phyloP scores from a whole-genome alignment of 805 yeast species.

The Blastobotrys muscicola region DNA sequence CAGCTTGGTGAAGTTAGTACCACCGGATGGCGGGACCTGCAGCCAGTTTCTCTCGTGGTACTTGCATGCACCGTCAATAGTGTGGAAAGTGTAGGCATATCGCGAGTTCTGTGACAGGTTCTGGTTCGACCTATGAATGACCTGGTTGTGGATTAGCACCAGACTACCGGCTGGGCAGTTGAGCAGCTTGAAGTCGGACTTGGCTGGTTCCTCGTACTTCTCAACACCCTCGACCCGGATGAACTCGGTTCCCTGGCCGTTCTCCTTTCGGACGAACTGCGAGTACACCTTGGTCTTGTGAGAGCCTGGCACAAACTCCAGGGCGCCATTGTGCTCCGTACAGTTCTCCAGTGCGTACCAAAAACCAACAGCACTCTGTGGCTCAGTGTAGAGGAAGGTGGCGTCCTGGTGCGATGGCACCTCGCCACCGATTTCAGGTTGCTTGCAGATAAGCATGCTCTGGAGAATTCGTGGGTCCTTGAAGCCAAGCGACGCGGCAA shows the following conservation, averaged over 20 bases:
- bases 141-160: conserved; percentile 61
- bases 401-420: conserved; percentile 78
- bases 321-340: conserved; percentile 55
- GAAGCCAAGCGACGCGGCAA: conserved; percentile 45
- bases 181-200: conserved; percentile 39
- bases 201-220: conserved; percentile 25
- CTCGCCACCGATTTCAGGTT: conserved; percentile 60
- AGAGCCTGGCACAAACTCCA: conserved; percentile 60
- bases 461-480: conserved; percentile 65
- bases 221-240: conserved; percentile 28
- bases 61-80: conserved; percentile 54
- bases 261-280: conserved; percentile 50
- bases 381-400: conserved; percentile 60
- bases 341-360: conserved; percentile 80
- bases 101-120: conserved; percentile 49
- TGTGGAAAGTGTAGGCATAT: conserved; percentile 72
- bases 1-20: conserved; percentile 47
- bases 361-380: conserved; percentile 64
- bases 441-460: conserved; percentile 72
- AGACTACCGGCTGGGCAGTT: conserved; percentile 66
- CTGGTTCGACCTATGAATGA: conserved; percentile 60
- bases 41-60: conserved; percentile 68
- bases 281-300: conserved; percentile 49
- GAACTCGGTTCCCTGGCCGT: conserved; percentile 51
- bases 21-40: conserved; percentile 66